Percentiles rank a stretch among this genome's conserved stretches.
Conservation (phyloP, 805 yeast genomes). For the Torulaspora microellipsoides region DNA sequence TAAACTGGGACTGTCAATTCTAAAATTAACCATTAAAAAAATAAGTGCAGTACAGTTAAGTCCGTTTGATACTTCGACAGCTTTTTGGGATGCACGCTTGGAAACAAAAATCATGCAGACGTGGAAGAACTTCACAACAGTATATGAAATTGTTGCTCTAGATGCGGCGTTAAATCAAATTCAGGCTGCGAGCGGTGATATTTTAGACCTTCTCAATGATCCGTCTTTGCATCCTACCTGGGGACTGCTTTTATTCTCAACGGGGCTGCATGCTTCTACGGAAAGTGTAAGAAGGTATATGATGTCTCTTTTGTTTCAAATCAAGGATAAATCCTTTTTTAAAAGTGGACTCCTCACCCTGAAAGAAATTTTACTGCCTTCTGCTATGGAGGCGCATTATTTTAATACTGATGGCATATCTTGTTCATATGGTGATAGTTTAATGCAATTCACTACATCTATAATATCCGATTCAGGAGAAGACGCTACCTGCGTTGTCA, state of each 20-base stretch:
- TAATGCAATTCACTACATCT: slow-evolving; percentile 43
- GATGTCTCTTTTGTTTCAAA: slow-evolving; percentile 48
- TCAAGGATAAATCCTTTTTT: slow-evolving; percentile 47
- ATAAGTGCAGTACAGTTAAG: slow-evolving; percentile 23
- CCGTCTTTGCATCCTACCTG: slow-evolving; percentile 61
- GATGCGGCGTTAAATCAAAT: slow-evolving; percentile 87
- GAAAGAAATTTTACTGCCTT: slow-evolving; percentile 47
- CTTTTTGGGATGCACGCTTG: slow-evolving; percentile 27
- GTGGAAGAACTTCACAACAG: slow-evolving; percentile 71
- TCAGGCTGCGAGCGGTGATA: slow-evolving; percentile 66
- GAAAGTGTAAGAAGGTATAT: slow-evolving; percentile 70
- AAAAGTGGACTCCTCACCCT: slow-evolving; percentile 38
- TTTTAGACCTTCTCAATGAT: slow-evolving; percentile 48
- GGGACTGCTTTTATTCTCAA: slow-evolving; percentile 68
- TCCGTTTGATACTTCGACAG: slow-evolving; percentile 10
- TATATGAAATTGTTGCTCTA: slow-evolving; percentile 75
- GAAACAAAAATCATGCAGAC: slow-evolving; percentile 35
- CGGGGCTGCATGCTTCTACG: slow-evolving; percentile 71
- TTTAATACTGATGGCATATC: slow-evolving; percentile 42
- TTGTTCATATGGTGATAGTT: slow-evolving; percentile 57
- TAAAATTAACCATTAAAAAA: slow-evolving; percentile 54
- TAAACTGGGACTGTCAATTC: slow-evolving; percentile 61
- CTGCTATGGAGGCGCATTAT: slow-evolving; percentile 58
- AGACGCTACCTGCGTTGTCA: slow-evolving; percentile 2
- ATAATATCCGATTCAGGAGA: slow-evolving; percentile 10